Base-by-base conservation (phyloP, 352 stramenopile species). In the Phytophthora foliorum region DNA sequence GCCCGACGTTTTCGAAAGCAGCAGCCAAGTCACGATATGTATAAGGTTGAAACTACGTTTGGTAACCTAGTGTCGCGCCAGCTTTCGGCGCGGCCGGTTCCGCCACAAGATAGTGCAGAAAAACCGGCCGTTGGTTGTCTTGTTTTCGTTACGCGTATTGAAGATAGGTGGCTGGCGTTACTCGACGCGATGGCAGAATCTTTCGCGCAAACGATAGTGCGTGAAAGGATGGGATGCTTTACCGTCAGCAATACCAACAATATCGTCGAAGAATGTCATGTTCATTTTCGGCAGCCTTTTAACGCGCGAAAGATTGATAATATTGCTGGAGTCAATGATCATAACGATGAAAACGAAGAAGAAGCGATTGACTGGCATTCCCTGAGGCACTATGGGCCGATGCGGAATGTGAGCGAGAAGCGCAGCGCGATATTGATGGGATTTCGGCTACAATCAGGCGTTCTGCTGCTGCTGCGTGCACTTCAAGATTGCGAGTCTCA, bases 1-100 rank as follows among this genome's bases (percentile, higher is more conserved):
- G 84, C 86, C 4, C 68, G 70, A 8, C 45, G 31, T 16, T 90
- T 82, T 55, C 67, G 65, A 64, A 65, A 72, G n/a, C 57, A 74
- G n/a, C 82, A 93, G 21, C 62, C 65, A 22, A 56, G 22, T 11
- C 62, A 69, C 49, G 83, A 46, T 55, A 77, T 73, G 49, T 88
- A 77, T 50, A 76, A 72, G 27, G 75, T 94, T 0, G 86, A 94
- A 64, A 81, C 80, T 6, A 87, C 81, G 9, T 94, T 94, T 42
- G 84, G 80, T 2, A 94, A 94, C 38, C 25, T 59, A 21, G 69
- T 94, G 4, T 92, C 86, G 13, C 62, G 56, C 11, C 68, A 75
- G n/a, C 60, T 80, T 17, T 64, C 51, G 6, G 45, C 44, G 10
- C 25, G 4, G 7, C 19, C 51, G 50, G 14, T 29, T 63, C 1